A percentile compares a stretch with the other conserved stretches of the same genome.
Conservation (phyloP, 441 rosid genomes). For the Jatropha multifida region DNA sequence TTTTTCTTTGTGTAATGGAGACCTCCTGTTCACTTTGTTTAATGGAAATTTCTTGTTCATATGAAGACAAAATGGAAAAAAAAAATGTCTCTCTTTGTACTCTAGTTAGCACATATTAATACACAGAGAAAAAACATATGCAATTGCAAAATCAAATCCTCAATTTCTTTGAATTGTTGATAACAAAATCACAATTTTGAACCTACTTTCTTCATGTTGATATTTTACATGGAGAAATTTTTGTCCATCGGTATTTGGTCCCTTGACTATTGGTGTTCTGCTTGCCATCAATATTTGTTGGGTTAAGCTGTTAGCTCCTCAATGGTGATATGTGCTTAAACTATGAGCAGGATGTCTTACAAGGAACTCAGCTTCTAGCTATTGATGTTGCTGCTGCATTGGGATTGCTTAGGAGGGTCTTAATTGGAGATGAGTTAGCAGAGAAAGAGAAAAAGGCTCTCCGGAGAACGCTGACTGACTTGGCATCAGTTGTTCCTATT, state of each 20-base stretch:
- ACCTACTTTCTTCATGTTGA: not conserved
- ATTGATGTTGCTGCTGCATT: conserved; percentile 85
- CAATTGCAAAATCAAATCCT: not conserved
- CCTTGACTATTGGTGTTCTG: not conserved
- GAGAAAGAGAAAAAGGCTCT: conserved; percentile 87
- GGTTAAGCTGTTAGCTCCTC: conserved; percentile 7
- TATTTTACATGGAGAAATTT: not conserved
- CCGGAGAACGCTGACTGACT: conserved; percentile 79
- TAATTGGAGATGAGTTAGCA: conserved; percentile 88
- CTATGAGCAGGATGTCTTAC: conserved; percentile 83
- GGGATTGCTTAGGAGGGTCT: conserved; percentile 69
- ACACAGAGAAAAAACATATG: not conserved
- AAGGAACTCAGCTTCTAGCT: conserved; percentile 97
- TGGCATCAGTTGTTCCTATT: conserved; percentile 95
- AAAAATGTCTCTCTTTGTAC: not conserved
- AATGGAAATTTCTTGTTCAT: not conserved
- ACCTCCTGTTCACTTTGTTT: not conserved
- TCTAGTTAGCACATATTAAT: not conserved
- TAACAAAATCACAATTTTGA: not conserved
- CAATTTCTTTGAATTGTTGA: conserved; percentile 4
- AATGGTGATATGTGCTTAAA: conserved; percentile 11
- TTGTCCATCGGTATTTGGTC: not conserved
- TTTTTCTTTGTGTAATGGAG: not conserved
- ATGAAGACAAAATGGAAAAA: not conserved
- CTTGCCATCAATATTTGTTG: conserved; percentile 15